phyloP scores from a whole-genome alignment of 2,329 filamentous ascomycete species.

The Chaetothyriales sp. region DNA sequence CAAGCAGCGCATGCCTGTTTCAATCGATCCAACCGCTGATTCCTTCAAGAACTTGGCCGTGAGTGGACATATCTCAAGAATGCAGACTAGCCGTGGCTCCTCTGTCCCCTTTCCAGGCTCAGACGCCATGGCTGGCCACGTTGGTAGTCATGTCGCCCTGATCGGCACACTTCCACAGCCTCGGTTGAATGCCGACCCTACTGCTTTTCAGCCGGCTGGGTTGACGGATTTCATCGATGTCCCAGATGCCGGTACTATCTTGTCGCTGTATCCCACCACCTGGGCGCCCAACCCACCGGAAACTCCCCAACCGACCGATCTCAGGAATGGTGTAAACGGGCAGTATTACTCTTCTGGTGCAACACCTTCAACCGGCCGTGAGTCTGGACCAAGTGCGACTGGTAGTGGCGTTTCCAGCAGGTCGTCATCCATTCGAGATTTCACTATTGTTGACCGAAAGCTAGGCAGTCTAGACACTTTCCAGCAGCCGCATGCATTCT shows the following conservation, averaged over 20 bases:
- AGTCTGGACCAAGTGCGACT: constrained; percentile 30
- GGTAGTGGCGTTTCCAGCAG: constrained; percentile 25
- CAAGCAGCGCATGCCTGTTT: neutral
- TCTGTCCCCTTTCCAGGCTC: neutral
- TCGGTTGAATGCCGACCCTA: neutral
- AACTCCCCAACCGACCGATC: neutral
- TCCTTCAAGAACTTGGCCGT: neutral
- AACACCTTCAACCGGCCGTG: constrained; percentile 25
- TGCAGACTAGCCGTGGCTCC: neutral
- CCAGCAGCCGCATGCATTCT: constrained; percentile 22
- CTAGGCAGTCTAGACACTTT: constrained; percentile 33
- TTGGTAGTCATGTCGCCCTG: neutral
- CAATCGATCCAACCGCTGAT: neutral
- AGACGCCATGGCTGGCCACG: neutral
- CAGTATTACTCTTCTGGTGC: constrained; percentile 32
- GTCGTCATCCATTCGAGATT: constrained; percentile 26
- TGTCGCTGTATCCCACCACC: neutral
- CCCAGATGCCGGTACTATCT: neutral
- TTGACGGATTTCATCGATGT: neutral
- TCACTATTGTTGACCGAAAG: constrained; percentile 34
- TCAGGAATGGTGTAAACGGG: constrained; percentile 15
- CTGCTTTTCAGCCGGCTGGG: neutral
- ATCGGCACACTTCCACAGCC: neutral
- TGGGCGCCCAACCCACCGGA: neutral
- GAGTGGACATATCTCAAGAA: neutral